These are phyloP conservation scores for Guillardia theta DNA, from an alignment of 78 protist genomes.

Conservation along the genomic window DNA sequence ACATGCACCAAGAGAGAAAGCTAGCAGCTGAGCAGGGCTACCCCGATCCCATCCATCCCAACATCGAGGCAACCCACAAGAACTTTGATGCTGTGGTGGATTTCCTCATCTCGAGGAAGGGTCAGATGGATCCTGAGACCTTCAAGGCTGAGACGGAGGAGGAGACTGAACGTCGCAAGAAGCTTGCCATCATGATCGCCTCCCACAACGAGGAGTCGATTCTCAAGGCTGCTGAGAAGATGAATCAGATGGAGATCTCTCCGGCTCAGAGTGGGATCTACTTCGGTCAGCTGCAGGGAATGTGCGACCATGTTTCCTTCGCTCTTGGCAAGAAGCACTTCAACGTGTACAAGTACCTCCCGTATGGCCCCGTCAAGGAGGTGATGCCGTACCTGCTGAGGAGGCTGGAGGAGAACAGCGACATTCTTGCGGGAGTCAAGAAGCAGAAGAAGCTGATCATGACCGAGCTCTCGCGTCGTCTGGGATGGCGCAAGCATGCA, in stretches of 20 bases:
- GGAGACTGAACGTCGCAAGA: too few relatives aligned
- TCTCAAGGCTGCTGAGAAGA: neutral
- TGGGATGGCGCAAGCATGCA: too few relatives aligned
- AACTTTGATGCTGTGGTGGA: conserved; percentile 21
- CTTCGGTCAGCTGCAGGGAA: conserved; percentile 80
- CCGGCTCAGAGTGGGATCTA: conserved; percentile 19
- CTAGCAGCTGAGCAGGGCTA: neutral
- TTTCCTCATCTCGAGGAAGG: neutral
- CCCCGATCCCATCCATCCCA: neutral
- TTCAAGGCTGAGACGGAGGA: neutral
- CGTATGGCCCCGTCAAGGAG: conserved; percentile 80
- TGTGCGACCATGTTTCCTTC: conserved; percentile 4
- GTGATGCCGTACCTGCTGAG: conserved; percentile 78
- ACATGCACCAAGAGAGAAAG: conserved; percentile 61
- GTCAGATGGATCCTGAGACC: too few relatives aligned
- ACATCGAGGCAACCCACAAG: conserved; percentile 59
- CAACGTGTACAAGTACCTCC: conserved; percentile 70
- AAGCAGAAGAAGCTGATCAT: neutral
- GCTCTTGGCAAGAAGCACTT: neutral
- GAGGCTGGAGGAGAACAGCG: conserved; percentile 72
- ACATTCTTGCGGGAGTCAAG: neutral
- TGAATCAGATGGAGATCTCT: neutral
- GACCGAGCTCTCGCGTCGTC: conserved; percentile 1
- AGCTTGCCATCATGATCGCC: neutral
- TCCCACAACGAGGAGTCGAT: conserved; percentile 1